Evolutionary conservation across 2,329 filamentous ascomycete species (phyloP), one percentile per base, ranked within the genome.

Genomic region (Torrubiellomyces zombiae): DNA sequence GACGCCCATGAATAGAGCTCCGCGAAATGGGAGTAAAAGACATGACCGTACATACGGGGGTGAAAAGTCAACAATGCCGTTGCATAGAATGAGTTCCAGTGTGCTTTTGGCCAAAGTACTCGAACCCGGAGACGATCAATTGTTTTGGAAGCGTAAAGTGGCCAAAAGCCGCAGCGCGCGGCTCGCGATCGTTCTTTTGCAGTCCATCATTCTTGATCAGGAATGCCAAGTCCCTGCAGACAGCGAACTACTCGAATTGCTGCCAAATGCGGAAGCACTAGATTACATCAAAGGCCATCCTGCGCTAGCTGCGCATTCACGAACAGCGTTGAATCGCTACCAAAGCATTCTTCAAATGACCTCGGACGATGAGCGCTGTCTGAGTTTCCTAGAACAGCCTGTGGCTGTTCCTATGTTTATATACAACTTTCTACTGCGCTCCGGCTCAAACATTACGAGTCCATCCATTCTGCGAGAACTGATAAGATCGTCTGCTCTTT

Each of bases 311-410:
- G 40, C 37, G 7, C 31, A 43, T 24, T 30, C 31, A 0, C 18
- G 28, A 18, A 28, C 35, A 10, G 29, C 36, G 8, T 20, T 51
- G 14, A 29, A 40, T 6, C 25, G 36, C 11, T 51, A 42, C 16
- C 17, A 40, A 14, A 32, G 45, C 9, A 40, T 51, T 9, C 32
- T 51, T 10, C 30, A 41, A 11, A 44, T 39, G 12, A 30, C 27
- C 12, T 38, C 36, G 12, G 48, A 51, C 21, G 34, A 50, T 18
- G 35, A 45, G 18, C 39, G 45, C 21, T 50, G 48, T 21, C 25
- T 33, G 14, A 31, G 44, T n/a, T 42, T 47, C n/a, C 24, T 51
- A 18, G 35, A 39, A 25, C 32, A 36, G 9, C 28, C 35, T 12
- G 28, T 23, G 8, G 26, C 29, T 3, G 38, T 36, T 8, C 48